Evolutionary conservation across 805 yeast species (phyloP).

Genomic region (Saccharomyces mikatae): DNA sequence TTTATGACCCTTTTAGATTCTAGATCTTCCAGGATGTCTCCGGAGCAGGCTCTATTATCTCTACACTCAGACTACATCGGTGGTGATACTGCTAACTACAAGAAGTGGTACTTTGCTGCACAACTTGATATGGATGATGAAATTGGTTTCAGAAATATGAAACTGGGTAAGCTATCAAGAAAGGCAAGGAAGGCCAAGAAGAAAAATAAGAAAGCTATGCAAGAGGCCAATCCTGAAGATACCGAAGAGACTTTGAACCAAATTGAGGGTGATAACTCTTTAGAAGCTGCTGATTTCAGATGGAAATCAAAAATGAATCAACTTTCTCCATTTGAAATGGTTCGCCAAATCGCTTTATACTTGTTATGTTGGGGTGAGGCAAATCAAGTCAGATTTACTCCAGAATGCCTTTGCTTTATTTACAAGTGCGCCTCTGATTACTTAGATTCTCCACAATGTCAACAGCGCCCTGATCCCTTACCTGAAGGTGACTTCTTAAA

Average conservation of each 20-base stretch:
- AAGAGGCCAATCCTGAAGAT: constrained; percentile 53
- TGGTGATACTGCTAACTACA: constrained; percentile 77
- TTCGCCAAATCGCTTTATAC: constrained; percentile 61
- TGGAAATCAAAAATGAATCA: constrained; percentile 63
- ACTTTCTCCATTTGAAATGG: constrained; percentile 47
- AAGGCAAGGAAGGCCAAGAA: constrained; percentile 79
- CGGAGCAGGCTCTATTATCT: constrained; percentile 72
- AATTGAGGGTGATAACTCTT: constrained; percentile 73
- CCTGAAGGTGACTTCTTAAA: constrained; percentile 85
- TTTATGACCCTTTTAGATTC: constrained; percentile 79
- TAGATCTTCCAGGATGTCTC: constrained; percentile 80
- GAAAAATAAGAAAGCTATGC: constrained; percentile 60
- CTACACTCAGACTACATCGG: constrained; percentile 84
- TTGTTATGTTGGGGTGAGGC: constrained; percentile 87
- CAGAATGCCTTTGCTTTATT: constrained; percentile 80
- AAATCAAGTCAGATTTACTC: constrained; percentile 76
- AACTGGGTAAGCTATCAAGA: constrained; percentile 62
- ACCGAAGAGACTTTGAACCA: constrained; percentile 51
- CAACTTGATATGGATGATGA: constrained; percentile 68
- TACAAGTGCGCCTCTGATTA: constrained; percentile 88
- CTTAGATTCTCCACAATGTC: constrained; percentile 78
- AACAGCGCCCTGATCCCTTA: constrained; percentile 70
- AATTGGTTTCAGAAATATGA: constrained; percentile 48
- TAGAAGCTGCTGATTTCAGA: constrained; percentile 78
- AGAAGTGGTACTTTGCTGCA: constrained; percentile 89